Base-by-base conservation (phyloP, 768 basidiomycete genomes). In the Tricholoma hemisulphureum region DNA sequence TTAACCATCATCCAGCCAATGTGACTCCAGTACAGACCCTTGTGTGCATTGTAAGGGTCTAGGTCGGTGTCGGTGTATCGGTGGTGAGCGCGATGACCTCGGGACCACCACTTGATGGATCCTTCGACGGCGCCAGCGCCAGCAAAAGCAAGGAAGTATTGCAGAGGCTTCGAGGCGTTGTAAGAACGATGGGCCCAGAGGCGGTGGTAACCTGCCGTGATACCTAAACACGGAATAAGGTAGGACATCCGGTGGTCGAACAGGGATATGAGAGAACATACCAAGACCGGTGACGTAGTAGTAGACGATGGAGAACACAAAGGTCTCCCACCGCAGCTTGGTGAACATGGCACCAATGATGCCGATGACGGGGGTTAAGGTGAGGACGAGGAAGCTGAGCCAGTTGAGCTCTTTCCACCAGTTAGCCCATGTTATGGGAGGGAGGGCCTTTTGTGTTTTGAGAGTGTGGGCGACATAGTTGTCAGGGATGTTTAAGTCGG, bases 21-120 rank as follows among this genome's bases (percentile, higher is more conserved):
- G 66, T 96, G 94, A 0, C 92, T 88, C 80, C 84, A 93, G 67
- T 85, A 80, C 67, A 96, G 83, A 54, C 95, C 95, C 65, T 89
- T 86, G 73, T 93, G 89, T 6, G 94, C 94, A 61, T 91, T 90
- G 78, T 98, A 97, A 0, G 95, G 95, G 75, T 97, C 95, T 61
- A 98, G 88, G 55, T 94, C 92, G 67, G 95, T 98, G 75, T 96
- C 95, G 64, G 95, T 98, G 78, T 97, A 96, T 41, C 95, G 85
- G 69, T 97, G 95, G 73, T 97, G 95, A 3, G 96, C 96, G 59
- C 96, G 91, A 79, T 99, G 97, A 49, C 95, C 95, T 53, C 97
- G 85, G 20, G 89, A 89, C 97, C 97, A 98, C 97, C 97, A 98
- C 72, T 93, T 91, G 77, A 99, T 96, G 20, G 95, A 97, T 8